phyloP scores from a whole-genome alignment of 129 eudicot genomes.

The Artemisia argyi region DNA sequence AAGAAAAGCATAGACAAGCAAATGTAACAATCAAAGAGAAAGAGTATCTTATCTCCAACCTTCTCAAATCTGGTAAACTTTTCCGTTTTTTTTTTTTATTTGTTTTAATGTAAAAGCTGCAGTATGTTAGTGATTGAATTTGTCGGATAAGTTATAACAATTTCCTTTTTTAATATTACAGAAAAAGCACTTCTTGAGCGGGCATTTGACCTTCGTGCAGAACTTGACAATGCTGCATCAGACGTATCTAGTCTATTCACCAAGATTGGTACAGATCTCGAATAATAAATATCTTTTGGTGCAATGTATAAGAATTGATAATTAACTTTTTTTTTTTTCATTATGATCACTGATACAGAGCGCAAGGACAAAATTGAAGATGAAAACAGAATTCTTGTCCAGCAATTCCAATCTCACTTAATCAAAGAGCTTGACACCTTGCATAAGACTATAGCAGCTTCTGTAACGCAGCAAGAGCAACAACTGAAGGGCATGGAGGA shows the following conservation, averaged over 20 bases:
- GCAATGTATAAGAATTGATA: not conserved
- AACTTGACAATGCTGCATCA: constrained; percentile 87
- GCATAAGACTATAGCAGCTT: constrained; percentile 81
- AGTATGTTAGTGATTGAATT: not conserved
- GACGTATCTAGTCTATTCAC: constrained; percentile 83
- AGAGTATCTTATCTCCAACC: constrained; percentile 84
- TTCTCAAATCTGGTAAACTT: constrained; percentile 80
- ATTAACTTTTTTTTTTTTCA: not conserved
- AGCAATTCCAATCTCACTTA: constrained; percentile 74
- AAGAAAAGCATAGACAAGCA: constrained; percentile 92
- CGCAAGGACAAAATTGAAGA: constrained; percentile 97
- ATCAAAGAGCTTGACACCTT: constrained; percentile 81
- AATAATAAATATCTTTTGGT: not conserved
- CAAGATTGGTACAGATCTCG: constrained; percentile 66
- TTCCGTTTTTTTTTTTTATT: not conserved
- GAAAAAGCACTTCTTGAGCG: constrained; percentile 92
- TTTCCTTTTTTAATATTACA: constrained; percentile 28
- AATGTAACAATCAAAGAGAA: constrained; percentile 90
- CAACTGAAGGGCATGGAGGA: constrained; percentile 85
- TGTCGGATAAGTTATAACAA: not conserved
- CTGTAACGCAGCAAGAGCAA: constrained; percentile 89
- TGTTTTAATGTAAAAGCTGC: not conserved
- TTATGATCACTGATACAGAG: constrained; percentile 45
- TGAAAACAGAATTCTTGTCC: constrained; percentile 75
- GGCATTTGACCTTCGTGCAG: constrained; percentile 92